These are phyloP conservation scores for Russula dissimulans DNA, from an alignment of 768 basidiomycete species.

Conservation along the genomic window DNA sequence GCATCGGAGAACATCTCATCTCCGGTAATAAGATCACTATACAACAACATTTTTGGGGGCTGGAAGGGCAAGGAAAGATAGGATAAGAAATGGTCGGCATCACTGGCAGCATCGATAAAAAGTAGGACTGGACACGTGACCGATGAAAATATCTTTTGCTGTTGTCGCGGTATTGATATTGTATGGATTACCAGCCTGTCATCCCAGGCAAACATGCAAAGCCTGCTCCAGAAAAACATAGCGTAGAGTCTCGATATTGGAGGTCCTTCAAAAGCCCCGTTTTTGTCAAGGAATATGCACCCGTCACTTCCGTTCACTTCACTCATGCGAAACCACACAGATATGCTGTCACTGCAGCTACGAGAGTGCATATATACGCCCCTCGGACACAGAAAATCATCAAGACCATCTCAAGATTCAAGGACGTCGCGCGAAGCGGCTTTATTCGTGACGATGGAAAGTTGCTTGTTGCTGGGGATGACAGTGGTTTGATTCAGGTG, in stretches of 20 bases:
- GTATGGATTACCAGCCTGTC: constrained; percentile 78
- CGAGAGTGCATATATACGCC: constrained; percentile 90
- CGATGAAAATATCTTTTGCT: not conserved
- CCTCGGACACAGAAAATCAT: constrained; percentile 93
- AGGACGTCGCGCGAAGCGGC: constrained; percentile 87
- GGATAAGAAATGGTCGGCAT: not conserved
- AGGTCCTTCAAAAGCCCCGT: constrained; percentile 82
- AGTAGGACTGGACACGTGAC: constrained; percentile 7
- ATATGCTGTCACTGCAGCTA: constrained; percentile 93
- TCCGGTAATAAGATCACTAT: constrained; percentile 56
- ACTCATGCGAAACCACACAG: constrained; percentile 79
- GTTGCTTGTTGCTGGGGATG: constrained; percentile 90
- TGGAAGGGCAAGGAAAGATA: not conserved
- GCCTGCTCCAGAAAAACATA: constrained; percentile 49
- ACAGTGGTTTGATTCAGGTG: constrained; percentile 80
- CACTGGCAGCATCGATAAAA: constrained; percentile 17
- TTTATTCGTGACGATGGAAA: constrained; percentile 90
- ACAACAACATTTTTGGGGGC: constrained; percentile 55
- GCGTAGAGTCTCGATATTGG: constrained; percentile 76
- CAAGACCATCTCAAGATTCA: constrained; percentile 95
- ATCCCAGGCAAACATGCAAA: constrained; percentile 51
- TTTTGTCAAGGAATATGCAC: constrained; percentile 95
- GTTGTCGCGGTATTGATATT: no score
- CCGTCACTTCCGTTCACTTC: constrained; percentile 92
- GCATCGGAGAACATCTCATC: constrained; percentile 97